Conservation (phyloP, 2,329 filamentous ascomycete genomes). For the Aureobasidium sp. region DNA sequence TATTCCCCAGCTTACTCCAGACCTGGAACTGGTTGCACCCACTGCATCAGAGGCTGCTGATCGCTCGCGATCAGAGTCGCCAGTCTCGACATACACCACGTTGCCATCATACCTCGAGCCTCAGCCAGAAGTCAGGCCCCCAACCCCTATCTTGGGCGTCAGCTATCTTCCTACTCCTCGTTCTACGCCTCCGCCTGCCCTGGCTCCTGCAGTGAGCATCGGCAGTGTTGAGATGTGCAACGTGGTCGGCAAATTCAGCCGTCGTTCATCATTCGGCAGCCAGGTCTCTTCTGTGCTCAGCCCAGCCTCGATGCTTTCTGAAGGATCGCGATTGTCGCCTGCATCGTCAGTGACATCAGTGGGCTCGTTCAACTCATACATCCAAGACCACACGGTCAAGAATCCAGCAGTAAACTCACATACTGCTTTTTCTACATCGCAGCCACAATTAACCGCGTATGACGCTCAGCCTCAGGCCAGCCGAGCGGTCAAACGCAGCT, state of each 20-base stretch:
- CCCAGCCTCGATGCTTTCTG: constrained; percentile 59
- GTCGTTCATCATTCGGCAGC: constrained; percentile 42
- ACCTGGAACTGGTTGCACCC: constrained; percentile 39
- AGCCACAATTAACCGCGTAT: constrained; percentile 1
- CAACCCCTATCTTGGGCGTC: constrained; percentile 50
- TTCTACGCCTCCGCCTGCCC: constrained; percentile 50
- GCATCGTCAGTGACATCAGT: constrained; percentile 50
- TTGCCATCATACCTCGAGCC: constrained; percentile 46
- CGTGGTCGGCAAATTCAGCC: constrained; percentile 44
- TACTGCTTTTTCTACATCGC: not conserved
- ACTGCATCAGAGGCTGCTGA: not conserved
- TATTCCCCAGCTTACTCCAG: constrained; percentile 51
- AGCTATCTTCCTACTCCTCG: constrained; percentile 55
- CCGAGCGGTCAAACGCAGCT: constrained; percentile 14
- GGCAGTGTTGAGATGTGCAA: constrained; percentile 40
- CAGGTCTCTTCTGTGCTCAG: constrained; percentile 48
- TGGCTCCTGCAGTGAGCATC: constrained; percentile 57
- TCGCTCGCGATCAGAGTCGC: constrained; percentile 30
- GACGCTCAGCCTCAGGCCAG: constrained; percentile 16
- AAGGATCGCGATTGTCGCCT: constrained; percentile 49
- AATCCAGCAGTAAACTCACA: not conserved
- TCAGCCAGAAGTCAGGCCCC: constrained; percentile 41
- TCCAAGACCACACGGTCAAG: not conserved
- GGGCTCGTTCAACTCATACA: constrained; percentile 35
- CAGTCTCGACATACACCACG: constrained; percentile 36